phyloP scores from a whole-genome alignment of 2,329 filamentous ascomycete genomes.

The Botrytis aclada region DNA sequence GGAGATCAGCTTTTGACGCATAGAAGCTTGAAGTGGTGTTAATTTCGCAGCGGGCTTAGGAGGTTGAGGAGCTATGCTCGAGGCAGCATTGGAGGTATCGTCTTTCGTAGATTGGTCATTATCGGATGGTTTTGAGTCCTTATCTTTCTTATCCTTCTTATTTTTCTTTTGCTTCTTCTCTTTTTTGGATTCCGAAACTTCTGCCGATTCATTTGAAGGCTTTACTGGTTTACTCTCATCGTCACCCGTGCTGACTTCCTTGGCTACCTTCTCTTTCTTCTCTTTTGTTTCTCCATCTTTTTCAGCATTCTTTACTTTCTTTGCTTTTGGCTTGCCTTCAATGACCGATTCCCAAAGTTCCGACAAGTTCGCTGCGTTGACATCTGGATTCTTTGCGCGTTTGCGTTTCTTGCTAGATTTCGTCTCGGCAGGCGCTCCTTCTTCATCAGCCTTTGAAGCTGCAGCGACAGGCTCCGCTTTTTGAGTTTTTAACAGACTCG shows the following conservation, averaged over 20 bases:
- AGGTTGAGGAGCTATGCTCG: slow-evolving; percentile 35
- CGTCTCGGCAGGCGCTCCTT: slow-evolving; percentile 33
- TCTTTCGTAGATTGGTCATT: background rate
- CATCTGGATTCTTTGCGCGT: slow-evolving; percentile 51
- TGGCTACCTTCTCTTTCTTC: slow-evolving; percentile 32
- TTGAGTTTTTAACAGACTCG: slow-evolving; percentile 69
- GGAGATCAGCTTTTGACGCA: slow-evolving; percentile 92
- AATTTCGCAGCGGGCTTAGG: slow-evolving; percentile 55
- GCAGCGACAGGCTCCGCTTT: slow-evolving; percentile 26
- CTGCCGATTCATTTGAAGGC: slow-evolving; percentile 21
- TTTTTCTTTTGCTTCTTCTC: slow-evolving; percentile 39
- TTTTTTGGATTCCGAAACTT: slow-evolving; percentile 25
- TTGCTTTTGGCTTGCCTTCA: slow-evolving; percentile 53
- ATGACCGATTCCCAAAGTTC: slow-evolving; percentile 78
- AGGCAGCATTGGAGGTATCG: background rate
- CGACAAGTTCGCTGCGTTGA: slow-evolving; percentile 69
- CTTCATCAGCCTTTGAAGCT: slow-evolving; percentile 16
- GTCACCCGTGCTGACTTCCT: slow-evolving; percentile 31
- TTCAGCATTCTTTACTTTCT: slow-evolving; percentile 27
- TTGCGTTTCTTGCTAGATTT: slow-evolving; percentile 49
- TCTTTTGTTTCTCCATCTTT: slow-evolving; percentile 31
- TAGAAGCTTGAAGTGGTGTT: slow-evolving; percentile 87
- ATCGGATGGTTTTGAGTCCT: slow-evolving; percentile 7
- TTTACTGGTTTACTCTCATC: slow-evolving; percentile 28
- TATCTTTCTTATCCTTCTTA: slow-evolving; percentile 39